Conservation (phyloP, 164 flowering plant genomes). For the Houttuynia cordata region DNA sequence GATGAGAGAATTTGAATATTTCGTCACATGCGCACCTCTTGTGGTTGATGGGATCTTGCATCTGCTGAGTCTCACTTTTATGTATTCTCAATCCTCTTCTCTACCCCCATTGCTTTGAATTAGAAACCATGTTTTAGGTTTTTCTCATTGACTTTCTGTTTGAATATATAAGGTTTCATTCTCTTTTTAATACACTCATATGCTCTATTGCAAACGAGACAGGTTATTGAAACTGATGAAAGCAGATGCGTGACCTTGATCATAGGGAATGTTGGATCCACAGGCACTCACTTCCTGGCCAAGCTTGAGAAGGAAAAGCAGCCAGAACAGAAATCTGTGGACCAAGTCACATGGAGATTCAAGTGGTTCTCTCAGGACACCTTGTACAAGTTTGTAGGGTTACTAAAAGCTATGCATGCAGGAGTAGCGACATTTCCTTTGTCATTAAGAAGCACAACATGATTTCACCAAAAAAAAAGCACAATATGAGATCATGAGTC, state of each 20-base stretch:
- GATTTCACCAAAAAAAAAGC: too few species aligned
- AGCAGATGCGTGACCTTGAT: constrained; percentile 32
- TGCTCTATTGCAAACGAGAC: constrained; percentile 8
- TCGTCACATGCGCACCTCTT: too few species aligned
- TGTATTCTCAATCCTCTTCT: too few species aligned
- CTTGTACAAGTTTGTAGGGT: constrained; percentile 39
- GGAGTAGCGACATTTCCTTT: constrained; percentile 27
- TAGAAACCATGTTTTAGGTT: too few species aligned
- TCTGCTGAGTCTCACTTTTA: too few species aligned
- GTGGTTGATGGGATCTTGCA: too few species aligned
- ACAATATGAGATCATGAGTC: background rate
- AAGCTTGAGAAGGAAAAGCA: constrained; percentile 4
- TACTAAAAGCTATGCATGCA: constrained; percentile 49
- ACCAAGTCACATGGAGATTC: constrained; percentile 38
- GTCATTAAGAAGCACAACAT: constrained; percentile 21
- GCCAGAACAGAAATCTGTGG: constrained; percentile 3
- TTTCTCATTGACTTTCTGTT: background rate
- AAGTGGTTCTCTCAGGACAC: constrained; percentile 58
- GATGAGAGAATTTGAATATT: background rate
- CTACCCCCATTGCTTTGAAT: too few species aligned
- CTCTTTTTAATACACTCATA: background rate
- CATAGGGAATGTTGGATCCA: constrained; percentile 14
- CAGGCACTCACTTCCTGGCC: constrained; percentile 1
- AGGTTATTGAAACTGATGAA: constrained; percentile 46
- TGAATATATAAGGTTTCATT: too few species aligned